Evolutionary conservation across 768 basidiomycete species (phyloP).

Genomic region (Suillus hirtellus): DNA sequence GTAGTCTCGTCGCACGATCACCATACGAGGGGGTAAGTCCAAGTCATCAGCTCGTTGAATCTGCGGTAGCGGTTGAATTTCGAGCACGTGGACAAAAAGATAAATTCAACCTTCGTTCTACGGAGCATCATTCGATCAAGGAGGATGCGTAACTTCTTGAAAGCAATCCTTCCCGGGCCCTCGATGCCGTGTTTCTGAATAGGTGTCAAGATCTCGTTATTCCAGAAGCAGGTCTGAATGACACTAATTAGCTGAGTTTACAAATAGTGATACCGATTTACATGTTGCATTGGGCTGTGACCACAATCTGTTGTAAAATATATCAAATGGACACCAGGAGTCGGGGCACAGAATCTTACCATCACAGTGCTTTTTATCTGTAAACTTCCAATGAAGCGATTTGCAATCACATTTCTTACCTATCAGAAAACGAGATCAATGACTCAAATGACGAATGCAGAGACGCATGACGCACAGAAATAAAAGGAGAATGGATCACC

Average conservation of each 20-base stretch:
- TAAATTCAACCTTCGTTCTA: conserved; percentile 65
- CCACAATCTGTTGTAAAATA: conserved; percentile 59
- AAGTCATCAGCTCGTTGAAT: conserved; percentile 96
- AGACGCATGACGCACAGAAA: conserved; percentile 61
- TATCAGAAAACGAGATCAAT: conserved; percentile 27
- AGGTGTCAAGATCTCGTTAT: conserved; percentile 92
- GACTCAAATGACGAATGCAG: conserved; percentile 1
- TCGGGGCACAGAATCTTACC: conserved; percentile 41
- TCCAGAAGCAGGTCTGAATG: conserved; percentile 89
- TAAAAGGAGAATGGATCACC: conserved; percentile 91
- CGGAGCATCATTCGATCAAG: conserved; percentile 96
- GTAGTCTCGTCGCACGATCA: conserved; percentile 84
- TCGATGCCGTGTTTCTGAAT: conserved; percentile 89
- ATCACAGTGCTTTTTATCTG: conserved; percentile 80
- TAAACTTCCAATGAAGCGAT: conserved; percentile 92
- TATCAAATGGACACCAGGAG: not conserved
- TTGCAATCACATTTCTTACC: conserved; percentile 94
- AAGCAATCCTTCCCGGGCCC: conserved; percentile 78
- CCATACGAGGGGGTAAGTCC: conserved; percentile 89
- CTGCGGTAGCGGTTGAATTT: conserved; percentile 37
- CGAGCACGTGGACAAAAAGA: not conserved
- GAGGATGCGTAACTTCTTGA: conserved; percentile 89
- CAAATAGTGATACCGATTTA: conserved; percentile 32
- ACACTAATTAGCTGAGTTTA: not conserved
- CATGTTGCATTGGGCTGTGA: conserved; percentile 84